These are phyloP conservation scores for Ogataea pini DNA, from an alignment of 805 yeast genomes.

Conservation along the genomic window DNA sequence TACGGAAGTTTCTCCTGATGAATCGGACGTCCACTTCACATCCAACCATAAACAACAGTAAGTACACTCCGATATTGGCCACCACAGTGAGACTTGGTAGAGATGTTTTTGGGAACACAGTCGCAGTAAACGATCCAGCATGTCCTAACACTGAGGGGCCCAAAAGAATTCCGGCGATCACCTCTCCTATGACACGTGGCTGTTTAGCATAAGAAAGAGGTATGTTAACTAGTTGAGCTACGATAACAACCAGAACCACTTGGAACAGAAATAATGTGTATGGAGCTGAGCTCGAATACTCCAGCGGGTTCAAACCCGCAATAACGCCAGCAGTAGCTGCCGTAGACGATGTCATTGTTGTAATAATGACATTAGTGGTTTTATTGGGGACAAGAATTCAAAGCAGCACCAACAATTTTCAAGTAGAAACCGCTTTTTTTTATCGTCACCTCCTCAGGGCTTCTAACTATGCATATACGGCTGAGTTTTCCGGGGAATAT, in stretches of 20 bases:
- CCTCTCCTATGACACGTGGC: constrained; percentile 83
- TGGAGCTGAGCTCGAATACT: constrained; percentile 57
- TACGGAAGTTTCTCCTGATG: constrained; percentile 57
- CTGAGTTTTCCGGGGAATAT: neutral
- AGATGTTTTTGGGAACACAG: constrained; percentile 64
- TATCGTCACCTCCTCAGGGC: neutral
- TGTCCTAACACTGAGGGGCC: constrained; percentile 79
- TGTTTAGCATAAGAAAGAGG: constrained; percentile 65
- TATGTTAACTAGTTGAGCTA: constrained; percentile 60
- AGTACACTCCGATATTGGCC: constrained; percentile 73
- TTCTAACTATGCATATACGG: neutral
- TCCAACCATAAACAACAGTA: constrained; percentile 75
- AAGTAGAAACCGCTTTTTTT: too few species aligned
- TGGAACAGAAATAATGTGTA: constrained; percentile 72
- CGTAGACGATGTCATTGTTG: constrained; percentile 1
- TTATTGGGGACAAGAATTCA: neutral
- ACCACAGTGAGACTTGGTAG: constrained; percentile 63
- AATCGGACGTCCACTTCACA: constrained; percentile 73
- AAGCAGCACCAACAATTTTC: neutral
- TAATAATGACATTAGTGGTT: neutral
- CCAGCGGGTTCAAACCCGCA: constrained; percentile 71
- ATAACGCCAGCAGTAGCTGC: constrained; percentile 56
- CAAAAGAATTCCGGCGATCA: constrained; percentile 68
- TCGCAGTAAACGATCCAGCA: constrained; percentile 63
- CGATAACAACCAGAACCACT: constrained; percentile 55